Evolutionary conservation across 2,329 filamentous ascomycete genomes (phyloP), one percentile per base, ranked within the genome.

Genomic region (Acephala macrosclerotiorum): DNA sequence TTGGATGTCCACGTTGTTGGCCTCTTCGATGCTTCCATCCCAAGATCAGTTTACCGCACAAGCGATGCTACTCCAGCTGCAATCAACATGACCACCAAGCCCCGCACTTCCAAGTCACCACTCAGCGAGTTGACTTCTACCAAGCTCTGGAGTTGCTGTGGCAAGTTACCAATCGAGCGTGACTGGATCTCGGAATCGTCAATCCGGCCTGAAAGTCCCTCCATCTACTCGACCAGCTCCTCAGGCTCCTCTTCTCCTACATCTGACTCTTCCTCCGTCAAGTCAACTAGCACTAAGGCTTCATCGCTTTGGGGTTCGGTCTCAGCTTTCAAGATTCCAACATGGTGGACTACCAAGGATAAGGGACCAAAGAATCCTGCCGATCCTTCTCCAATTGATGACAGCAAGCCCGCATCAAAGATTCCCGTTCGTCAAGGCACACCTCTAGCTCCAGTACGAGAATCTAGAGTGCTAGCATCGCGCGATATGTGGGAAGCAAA

Each of bases 131-230:
- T 76, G n/a, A 60, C 55, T 7, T 75, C 75, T 0, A 67, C 38
- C 14, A 67, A 68, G 42, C 70, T 77, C 9, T 77, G 75, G 75
- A 68, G 61, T 47, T 56, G 55, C 14, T 38, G 60, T 12, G 22
- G 65, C 7, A 60, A 61, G 42, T 25, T 70, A n/a, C 38, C 60
- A 9, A 38, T 66, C 56, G 73, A 74, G 40, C 72, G 63, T 58
- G 61, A 77, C 49, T 77, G 75, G 75, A 73, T 77, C n/a, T 72
- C 75, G 14, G 75, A 76, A 56, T 77, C 75, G 8, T 74, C 75
- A 12, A 65, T 73, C 11, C 67, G 74, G 64, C 70, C 73, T 36
- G 65, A 61, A 16, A 76, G 74, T 62, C 75, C 75, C 14, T 74
- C 72, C 18, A 58, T 74, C 22, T 73, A 72, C 58, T 75, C 74